Conservation (phyloP, 352 stramenopile species). For the Plasmopara viticola region DNA sequence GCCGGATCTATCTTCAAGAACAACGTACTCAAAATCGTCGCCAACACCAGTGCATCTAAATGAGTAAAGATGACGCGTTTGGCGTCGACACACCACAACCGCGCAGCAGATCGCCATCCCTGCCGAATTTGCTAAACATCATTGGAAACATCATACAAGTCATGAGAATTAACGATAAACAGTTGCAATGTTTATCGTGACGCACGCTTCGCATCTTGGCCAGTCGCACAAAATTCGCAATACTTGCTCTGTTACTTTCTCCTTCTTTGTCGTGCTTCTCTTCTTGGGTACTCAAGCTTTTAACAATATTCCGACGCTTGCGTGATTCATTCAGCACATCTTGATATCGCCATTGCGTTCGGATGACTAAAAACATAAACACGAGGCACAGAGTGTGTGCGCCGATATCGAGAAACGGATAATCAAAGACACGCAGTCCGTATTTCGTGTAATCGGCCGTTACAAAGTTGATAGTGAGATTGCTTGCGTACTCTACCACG, state of each 20-base stretch:
- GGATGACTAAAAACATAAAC: constrained; percentile 76
- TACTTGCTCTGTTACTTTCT: constrained; percentile 23
- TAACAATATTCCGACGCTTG: constrained; percentile 23
- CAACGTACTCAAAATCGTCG: constrained; percentile 65
- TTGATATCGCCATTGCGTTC: constrained; percentile 68
- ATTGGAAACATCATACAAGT: constrained; percentile 1
- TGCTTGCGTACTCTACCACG: constrained; percentile 57
- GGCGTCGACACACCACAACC: constrained; percentile 63
- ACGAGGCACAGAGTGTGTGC: constrained; percentile 70
- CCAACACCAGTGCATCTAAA: constrained; percentile 69
- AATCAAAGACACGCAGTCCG: constrained; percentile 62
- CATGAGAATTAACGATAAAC: constrained; percentile 1
- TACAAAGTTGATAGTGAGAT: constrained; percentile 54
- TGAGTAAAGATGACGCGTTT: constrained; percentile 72
- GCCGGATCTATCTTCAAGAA: neutral
- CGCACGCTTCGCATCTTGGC: constrained; percentile 44
- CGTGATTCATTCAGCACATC: constrained; percentile 46
- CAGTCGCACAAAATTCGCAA: constrained; percentile 34
- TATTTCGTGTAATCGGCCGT: constrained; percentile 44
- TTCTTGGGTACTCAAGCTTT: constrained; percentile 6
- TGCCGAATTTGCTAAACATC: constrained; percentile 38
- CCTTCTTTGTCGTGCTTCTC: constrained; percentile 9
- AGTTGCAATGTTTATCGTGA: neutral
- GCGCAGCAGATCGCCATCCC: constrained; percentile 41
- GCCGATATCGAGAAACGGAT: constrained; percentile 66